Base-by-base conservation (phyloP, 306 rosid species). In the Pyrus betulifolia region DNA sequence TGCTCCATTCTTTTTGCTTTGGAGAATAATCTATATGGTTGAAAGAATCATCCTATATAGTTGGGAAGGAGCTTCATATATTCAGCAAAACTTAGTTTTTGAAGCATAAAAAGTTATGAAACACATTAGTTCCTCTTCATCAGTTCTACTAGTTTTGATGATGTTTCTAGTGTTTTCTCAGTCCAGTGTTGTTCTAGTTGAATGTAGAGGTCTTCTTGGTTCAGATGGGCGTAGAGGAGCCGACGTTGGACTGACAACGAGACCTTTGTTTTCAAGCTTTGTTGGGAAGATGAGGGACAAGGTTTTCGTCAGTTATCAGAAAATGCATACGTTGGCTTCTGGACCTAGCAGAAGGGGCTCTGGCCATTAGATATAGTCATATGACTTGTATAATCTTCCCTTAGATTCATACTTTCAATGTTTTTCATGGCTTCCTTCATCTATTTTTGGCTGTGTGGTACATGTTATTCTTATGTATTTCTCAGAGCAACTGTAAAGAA, bases 331-430 rank as follows among this genome's bases (percentile, higher is more conserved):
- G 9, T 61, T 93, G 90, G 79, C 93, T 62, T 93, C 98, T 55
- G 98, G 98, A 63, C 98, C 96, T 5, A 89, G 98, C 77, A 80
- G 79, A 74, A 93, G 83, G 86, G 98, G 98, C 80, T 25, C 95
- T 30, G 98, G 98, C 69, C 98, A 93, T 75, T 93, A 84, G 79
- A 38, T 57, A 30, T 60, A 12, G 33, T 25, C 8, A 57, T 25
- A 60, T 60, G 42, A 38, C 42, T 38, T 2, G 42, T 38, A 38
- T 38, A 38, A 38, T 14, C 15, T 60, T 23, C 14, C 4, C 22
- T 31, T 63, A 30, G 2, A 27, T 64, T 8, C 69, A 18, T 31
- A 64, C 35, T 64, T 64, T 1, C 22, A 31, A 0, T 14, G 18
- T 31, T 64, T 17, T 30, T 33, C 28, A 44, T 60, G 45, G 66